Base-by-base conservation (phyloP, 371 early-diverging fungal species). In the Funneliformis caledonium region DNA sequence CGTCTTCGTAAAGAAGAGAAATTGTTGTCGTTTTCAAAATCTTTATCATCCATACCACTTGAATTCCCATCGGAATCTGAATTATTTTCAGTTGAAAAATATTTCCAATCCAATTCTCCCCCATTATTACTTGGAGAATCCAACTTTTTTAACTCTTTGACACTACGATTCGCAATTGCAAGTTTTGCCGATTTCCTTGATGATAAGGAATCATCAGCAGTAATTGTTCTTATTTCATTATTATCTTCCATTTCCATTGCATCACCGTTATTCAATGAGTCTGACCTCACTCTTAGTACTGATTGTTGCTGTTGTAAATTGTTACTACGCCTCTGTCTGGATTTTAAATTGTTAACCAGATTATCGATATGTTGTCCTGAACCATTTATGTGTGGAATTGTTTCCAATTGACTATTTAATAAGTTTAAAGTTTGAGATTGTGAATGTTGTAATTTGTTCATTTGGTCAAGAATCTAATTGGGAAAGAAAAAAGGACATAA, bases 21-120 rank as follows among this genome's bases (percentile, higher is more conserved):
- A 26, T 70, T 61, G 19, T 52, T 60, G 42, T 22, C 22, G 16
- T 37, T 64, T 45, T 65, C 50, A 68, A 64, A 47, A 50, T 69
- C 69, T 11, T 62, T 77, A 62, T 64, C 77, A 22, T 64, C 64
- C 2, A 64, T 9, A 79, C 26, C 59, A 60, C 43, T 67, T 31
- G 62, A 59, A 26, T 42, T 19, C n/a, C 65, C 65, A 48, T 79
- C 80, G 14, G 70, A 69, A 45, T 79, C 59, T 4, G 70, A 70
- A 79, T 70, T 52, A 60, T 79, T 69, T 65, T 64, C 65, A 14
- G 37, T 60, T 22, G 59, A 79, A 65, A 79, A 72, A 65, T 78
- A 78, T 69, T 78, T 78, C 31, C 47, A 68, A 68, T 78, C 78
- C 52, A 78, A 78, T 68, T 78, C 78, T 48, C 69, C 61, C 22